phyloP scores from a whole-genome alignment of 1,284 basidiomycete species.

The Neotropicomus parvogracilis region DNA sequence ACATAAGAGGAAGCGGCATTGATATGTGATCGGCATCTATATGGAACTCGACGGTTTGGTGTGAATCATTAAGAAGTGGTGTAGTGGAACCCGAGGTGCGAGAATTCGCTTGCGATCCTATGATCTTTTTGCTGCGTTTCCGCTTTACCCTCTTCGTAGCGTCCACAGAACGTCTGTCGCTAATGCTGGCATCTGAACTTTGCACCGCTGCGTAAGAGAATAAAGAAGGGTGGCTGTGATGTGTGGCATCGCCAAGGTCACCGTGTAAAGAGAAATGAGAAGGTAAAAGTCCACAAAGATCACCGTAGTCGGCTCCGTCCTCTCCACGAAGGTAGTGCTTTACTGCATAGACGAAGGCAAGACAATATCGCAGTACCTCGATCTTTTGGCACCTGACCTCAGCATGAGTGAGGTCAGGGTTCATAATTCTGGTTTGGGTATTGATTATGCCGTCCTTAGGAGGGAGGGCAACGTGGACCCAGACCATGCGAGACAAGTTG shows the following conservation, averaged over 20 bases:
- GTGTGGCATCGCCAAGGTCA: conserved; percentile 39
- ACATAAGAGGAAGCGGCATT: conserved; percentile 75
- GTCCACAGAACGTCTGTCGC: conserved; percentile 41
- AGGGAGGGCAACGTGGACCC: conserved; percentile 75
- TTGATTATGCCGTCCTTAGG: conserved; percentile 45
- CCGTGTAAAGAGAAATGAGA: conserved; percentile 48
- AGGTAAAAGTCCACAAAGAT: conserved; percentile 67
- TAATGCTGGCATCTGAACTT: conserved; percentile 29
- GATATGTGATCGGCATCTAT: conserved; percentile 50
- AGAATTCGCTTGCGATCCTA: conserved; percentile 16
- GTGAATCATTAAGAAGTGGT: conserved; percentile 54
- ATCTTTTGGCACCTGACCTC: conserved; percentile 71
- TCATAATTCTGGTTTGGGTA: conserved; percentile 49
- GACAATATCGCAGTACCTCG: conserved; percentile 62
- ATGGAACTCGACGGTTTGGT: conserved; percentile 61
- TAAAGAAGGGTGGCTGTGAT: conserved; percentile 26
- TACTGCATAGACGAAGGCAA: conserved; percentile 65
- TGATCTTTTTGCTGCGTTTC: conserved; percentile 60
- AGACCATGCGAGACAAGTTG: conserved; percentile 65
- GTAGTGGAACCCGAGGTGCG: conserved; percentile 39
- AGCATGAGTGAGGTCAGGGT: conserved; percentile 43
- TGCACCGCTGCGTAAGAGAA: conserved; percentile 42
- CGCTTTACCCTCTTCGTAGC: conserved; percentile 66
- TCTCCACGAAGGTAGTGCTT: conserved; percentile 80
- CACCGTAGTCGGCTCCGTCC: conserved; percentile 64